These are phyloP conservation scores for Saitozyma podzolica DNA, from an alignment of 768 basidiomycete species.

Conservation along the genomic window DNA sequence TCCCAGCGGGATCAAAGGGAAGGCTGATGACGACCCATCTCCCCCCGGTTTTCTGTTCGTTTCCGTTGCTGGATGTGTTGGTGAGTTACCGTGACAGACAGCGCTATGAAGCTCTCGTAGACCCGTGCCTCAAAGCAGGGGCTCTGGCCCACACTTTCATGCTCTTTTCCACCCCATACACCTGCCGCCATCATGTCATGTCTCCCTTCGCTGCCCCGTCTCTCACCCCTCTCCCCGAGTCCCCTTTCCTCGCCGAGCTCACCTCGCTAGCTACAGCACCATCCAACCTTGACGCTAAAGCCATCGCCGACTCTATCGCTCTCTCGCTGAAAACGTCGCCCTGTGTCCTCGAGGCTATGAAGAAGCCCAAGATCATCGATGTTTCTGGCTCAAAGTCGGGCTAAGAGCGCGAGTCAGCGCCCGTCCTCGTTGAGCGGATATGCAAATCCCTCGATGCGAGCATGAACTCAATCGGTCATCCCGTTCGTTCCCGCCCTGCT, in stretches of 20 bases:
- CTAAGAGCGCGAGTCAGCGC: slow-evolving; percentile 51
- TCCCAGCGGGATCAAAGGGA: too few relatives aligned
- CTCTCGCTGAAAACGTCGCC: slow-evolving; percentile 46
- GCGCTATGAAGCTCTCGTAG: too few relatives aligned
- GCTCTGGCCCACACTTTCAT: too few relatives aligned
- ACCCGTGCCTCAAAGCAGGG: too few relatives aligned
- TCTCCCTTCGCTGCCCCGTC: slow-evolving; percentile 41
- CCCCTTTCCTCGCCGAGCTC: slow-evolving; percentile 38
- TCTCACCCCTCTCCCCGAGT: slow-evolving; percentile 42
- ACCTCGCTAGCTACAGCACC: slow-evolving; percentile 41
- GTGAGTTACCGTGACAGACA: too few relatives aligned
- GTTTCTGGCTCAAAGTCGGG: slow-evolving; percentile 38
- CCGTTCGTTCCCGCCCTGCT: slow-evolving; percentile 69
- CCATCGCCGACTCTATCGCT: slow-evolving; percentile 47
- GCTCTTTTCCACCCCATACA: too few relatives aligned
- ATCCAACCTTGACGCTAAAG: slow-evolving; percentile 50
- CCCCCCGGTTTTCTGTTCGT: too few relatives aligned
- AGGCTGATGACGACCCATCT: too few relatives aligned
- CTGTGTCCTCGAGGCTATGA: slow-evolving; percentile 33
- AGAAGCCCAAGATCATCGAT: slow-evolving; percentile 39
- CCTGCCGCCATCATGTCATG: too few relatives aligned
- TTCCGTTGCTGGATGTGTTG: too few relatives aligned
- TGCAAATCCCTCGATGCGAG: slow-evolving; percentile 57
- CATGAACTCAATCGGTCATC: slow-evolving; percentile 72
- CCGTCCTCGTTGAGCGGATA: slow-evolving; percentile 50